Evolutionary conservation across 1,284 basidiomycete genomes (phyloP), one percentile per base, ranked within the genome.

Genomic region (Apiotrichum mycotoxinovorans): DNA sequence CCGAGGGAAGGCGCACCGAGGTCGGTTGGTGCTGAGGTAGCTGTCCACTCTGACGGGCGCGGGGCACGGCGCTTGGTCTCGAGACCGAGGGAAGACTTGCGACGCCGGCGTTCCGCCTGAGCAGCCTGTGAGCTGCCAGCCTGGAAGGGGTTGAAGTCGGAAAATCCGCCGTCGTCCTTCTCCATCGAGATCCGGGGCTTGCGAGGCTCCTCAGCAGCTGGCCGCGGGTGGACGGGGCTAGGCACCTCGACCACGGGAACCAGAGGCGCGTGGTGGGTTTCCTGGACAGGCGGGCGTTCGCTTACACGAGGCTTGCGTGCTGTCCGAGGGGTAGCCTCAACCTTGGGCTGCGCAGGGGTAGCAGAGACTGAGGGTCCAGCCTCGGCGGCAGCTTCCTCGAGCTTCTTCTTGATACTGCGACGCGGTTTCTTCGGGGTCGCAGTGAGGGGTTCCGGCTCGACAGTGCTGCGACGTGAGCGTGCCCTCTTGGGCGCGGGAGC

Each of bases 121-220:
- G 74, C 73, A 9, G 74, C 75, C 15, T 76, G 74, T 37, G 79
- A 79, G 43, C 76, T 75, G 20, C 79, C 79, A 27, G 75, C 77
- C 63, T 82, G 82, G 66, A 82, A 82, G 1, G 81, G 80, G 65
- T 82, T 83, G 65, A 69, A 79, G 57, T 81, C 79, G 18, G 78
- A 80, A 62, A 81, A 83, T 45, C 68, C 69, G 38, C 74, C 75
- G 8, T 71, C 72, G 30, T 54, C n/a, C 25, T 46, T 17, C 56
- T 56, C 44, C 54, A 60, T 15, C 62, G 68, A 22, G 68, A 70
- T 38, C 56, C 66, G 47, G 7, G 57, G 54, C 53, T 57, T 54
- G 41, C 44, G 52, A 43, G 5, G 30, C 30, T 30, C 30, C 30
- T 30, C 30, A 33, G 54, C 43, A 34, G 47, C 44, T 11, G 52